These are phyloP conservation scores for Dorcoceras hygrometricum DNA, from an alignment of 257 asterid species.

Conservation along the genomic window DNA sequence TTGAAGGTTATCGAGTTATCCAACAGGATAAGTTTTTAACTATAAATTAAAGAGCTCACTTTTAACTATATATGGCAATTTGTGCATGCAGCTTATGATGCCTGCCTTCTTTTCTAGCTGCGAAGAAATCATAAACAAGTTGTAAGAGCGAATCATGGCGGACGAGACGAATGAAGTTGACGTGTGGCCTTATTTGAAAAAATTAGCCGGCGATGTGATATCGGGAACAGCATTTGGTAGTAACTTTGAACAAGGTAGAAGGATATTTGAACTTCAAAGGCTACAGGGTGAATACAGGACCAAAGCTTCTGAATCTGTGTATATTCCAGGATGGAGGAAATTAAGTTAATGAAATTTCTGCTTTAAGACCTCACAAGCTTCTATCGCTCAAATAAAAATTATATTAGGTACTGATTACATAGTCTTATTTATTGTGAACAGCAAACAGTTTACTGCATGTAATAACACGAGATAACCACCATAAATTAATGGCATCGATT, in stretches of 20 bases:
- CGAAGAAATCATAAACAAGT: conserved; percentile 16
- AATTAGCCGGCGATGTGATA: not conserved
- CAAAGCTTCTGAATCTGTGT: not conserved
- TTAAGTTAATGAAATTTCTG: not conserved
- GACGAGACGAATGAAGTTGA: conserved; percentile 9
- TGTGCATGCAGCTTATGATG: conserved; percentile 8
- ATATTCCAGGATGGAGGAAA: conserved; percentile 26
- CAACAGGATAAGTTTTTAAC: too few relatives aligned
- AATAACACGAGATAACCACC: too few relatives aligned
- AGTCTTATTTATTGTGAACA: too few relatives aligned
- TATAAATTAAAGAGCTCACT: too few relatives aligned
- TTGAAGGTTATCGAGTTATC: conserved; percentile 15
- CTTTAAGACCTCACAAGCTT: too few relatives aligned
- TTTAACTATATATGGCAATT: too few relatives aligned
- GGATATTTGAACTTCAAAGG: conserved; percentile 21
- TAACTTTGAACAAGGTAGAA: conserved; percentile 25
- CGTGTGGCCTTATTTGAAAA: conserved; percentile 10
- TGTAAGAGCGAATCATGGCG: not conserved
- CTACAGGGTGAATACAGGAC: not conserved
- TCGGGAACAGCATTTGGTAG: conserved; percentile 22
- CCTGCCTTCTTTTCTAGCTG: conserved; percentile 17
- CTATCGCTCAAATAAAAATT: too few relatives aligned
- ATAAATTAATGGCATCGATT: too few relatives aligned
- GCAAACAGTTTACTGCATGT: too few relatives aligned
- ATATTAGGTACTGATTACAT: too few relatives aligned